A percentile compares a stretch with the other conserved stretches of the same genome.
Conservation (phyloP, 106 monocot genomes). For the Vanilla planifolia region DNA sequence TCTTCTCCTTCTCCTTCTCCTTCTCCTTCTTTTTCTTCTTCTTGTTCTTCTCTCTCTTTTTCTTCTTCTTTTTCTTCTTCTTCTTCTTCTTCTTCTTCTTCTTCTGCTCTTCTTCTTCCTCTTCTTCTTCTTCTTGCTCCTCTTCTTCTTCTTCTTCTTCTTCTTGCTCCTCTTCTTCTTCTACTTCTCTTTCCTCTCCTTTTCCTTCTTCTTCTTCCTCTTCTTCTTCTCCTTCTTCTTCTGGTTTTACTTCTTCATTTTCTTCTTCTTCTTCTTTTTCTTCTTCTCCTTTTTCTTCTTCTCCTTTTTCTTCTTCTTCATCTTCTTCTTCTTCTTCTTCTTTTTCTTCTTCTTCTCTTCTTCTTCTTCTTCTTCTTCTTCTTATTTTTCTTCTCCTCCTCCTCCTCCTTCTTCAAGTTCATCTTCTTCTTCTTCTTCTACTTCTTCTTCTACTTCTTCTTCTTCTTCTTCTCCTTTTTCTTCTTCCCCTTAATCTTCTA, state of each 20-base stretch:
- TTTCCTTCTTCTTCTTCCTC: background rate
- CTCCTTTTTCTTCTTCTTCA: too few species aligned
- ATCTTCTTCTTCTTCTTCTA: background rate
- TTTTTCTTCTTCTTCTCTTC: background rate
- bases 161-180: background rate
- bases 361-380: background rate
- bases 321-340: background rate
- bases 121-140: background rate
- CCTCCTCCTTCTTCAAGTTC: too few species aligned
- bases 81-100: background rate
- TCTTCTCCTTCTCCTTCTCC: background rate
- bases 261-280: background rate
- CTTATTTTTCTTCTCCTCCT: too few species aligned
- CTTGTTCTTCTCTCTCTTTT: background rate
- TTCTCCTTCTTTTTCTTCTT: background rate
- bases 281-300: too few species aligned
- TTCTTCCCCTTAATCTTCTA: background rate
- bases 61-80: background rate
- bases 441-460: background rate
- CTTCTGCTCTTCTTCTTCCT: too few species aligned
- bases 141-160: background rate
- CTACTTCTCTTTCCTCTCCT: background rate
- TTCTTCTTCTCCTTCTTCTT: background rate
- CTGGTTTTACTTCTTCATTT: too few species aligned
- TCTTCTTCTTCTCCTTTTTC: background rate